Base-by-base conservation (phyloP, 345 rosid genomes). In the Citrus mangshanensis region DNA sequence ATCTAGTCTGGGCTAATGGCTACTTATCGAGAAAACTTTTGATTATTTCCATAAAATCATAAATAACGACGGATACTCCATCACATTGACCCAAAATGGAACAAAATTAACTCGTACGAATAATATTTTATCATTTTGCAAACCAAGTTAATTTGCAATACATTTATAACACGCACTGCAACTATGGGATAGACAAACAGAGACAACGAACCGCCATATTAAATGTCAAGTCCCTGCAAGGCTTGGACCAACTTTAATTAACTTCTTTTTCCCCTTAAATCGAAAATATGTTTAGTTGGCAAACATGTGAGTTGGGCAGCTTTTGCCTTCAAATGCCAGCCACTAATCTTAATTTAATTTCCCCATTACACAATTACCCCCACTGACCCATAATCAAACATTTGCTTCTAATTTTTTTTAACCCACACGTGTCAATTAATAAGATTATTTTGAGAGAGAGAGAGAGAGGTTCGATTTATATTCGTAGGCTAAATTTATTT, bases 221-320 rank as follows among this genome's bases (percentile, higher is more conserved):
- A 69, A 69, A 69, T 69, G 58, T 27, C 6, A 21, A 42, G 42
- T 74, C 58, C 46, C 40, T 0, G 51, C 38, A 9, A 60, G 80
- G 42, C 24, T 42, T 30, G 55, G 21, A n/a, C 67, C 56, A 1
- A 12, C 34, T 30, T 55, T 37, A 38, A 24, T 49, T 74, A 16
- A 42, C 25, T 76, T 32, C 38, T 64, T 30, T 76, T 58, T 16
- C 24, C 22, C 24, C 28, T 2, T 24, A 25, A 66, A 9, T 49
- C 16, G 66, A 9, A 63, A 68, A 35, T 32, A n/a, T 32, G 80
- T 81, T 79, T 80, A 42, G 89, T 81, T 86, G 91, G 87, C 88
- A 82, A 83, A 78, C 89, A 85, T 82, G 91, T 88, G 91, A 73
- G 22, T 16, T 70, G 10, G 38, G 81, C 87, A 83, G 88, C 87